phyloP scores from a whole-genome alignment of 2,329 filamentous ascomycete genomes.

The Xylaria sp. region DNA sequence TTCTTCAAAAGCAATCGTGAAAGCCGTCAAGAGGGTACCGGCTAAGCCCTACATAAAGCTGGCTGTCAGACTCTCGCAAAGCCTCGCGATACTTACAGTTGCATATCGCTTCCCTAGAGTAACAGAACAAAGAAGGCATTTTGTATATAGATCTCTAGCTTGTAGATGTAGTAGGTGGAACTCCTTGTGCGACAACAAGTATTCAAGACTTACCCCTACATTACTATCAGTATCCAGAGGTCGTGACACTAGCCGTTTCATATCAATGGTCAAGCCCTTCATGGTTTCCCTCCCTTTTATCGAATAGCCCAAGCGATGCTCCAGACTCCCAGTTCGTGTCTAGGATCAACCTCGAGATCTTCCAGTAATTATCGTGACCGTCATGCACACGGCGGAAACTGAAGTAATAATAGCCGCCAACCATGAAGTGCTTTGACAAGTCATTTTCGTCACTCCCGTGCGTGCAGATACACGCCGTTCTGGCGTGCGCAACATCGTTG shows the following conservation, averaged over 20 bases:
- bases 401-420: constrained; percentile 16
- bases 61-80: too few species aligned
- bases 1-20: background rate
- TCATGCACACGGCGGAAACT: constrained; percentile 6
- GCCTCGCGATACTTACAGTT: too few species aligned
- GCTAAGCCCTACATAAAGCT: background rate
- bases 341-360: constrained; percentile 13
- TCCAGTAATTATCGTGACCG: background rate
- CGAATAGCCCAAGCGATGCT: constrained; percentile 8
- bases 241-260: background rate
- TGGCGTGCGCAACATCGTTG: constrained; percentile 1
- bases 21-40: background rate
- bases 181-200: too few species aligned
- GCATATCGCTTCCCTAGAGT: too few species aligned
- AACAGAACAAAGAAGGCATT: too few species aligned
- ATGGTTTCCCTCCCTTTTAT: constrained; percentile 11
- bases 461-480: constrained; percentile 10
- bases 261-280: background rate
- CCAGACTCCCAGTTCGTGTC: constrained; percentile 14
- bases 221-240: too few species aligned
- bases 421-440: constrained; percentile 16
- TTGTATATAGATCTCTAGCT: too few species aligned
- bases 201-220: too few species aligned
- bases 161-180: too few species aligned
- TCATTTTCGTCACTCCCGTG: constrained; percentile 13